Base-by-base conservation (phyloP, 331 rosid genomes). In the Quercus lobata region DNA sequence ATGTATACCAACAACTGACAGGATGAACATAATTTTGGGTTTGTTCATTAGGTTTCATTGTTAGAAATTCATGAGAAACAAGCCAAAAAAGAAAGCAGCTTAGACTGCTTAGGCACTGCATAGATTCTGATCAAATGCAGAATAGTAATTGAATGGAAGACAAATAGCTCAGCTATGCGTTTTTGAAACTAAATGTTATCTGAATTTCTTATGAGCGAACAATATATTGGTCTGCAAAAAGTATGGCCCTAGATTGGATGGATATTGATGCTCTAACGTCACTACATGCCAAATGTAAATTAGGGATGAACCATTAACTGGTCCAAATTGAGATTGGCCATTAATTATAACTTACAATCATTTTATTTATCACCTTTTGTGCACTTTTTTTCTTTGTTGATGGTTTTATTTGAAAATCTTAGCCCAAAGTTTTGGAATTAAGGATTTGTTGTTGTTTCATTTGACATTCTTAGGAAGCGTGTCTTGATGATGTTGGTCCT, bases 401-500 rank as follows among this genome's bases (percentile, higher is more conserved):
- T 19, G 46, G 71, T 18, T 3, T 65, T 14, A 61, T 61, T 61
- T 61, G 17, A 25, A 5, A 25, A 16, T 30, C 71, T 65, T 29
- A 30, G 71, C 54, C 54, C 54, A 46, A 11, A 46, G 54, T 8
- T 11, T 46, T 46, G 54, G 54, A 6, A 46, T 46, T 46, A 46
- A 46, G 54, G 16, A 10, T 6, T 65, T 16, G 15, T 30, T n/a
- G 71, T 17, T n/a, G 71, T 17, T 3, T 65, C 29, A 61, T 62
- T 62, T 62, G 18, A 27, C 18, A 14, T 32, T 65, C 71, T 63
- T 29, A 29, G 70, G 70, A 63, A 29, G 73, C 25, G 78, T 19
- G 27, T 84, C 61, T 17, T 30, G 62, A 32, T 46, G 53, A 76
- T 53, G 37, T 66, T 77, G 71, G 44, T 73, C 53, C 71, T 73